These are phyloP conservation scores for Fraxinus greggii DNA, from an alignment of 305 asterid genomes.

Conservation along the genomic window DNA sequence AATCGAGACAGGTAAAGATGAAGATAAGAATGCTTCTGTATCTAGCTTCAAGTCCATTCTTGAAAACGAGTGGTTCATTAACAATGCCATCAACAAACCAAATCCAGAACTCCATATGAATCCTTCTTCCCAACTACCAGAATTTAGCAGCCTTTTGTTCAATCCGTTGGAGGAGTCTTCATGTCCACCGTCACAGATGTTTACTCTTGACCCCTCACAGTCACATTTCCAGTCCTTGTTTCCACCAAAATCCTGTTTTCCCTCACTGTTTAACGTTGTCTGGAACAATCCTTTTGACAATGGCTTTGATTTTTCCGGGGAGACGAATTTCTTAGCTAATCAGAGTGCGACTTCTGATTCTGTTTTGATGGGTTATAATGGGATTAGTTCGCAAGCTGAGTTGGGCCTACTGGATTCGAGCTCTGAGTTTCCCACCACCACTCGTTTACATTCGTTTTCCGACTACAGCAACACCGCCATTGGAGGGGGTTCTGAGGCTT, in stretches of 20 bases:
- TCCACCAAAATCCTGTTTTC: slow-evolving; percentile 34
- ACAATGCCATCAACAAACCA: slow-evolving; percentile 20
- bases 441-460: slow-evolving; percentile 32
- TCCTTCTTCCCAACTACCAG: slow-evolving; percentile 27
- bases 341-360: slow-evolving; percentile 26
- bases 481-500: slow-evolving; percentile 23
- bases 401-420: slow-evolving; percentile 5
- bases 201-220: slow-evolving; percentile 26
- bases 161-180: slow-evolving; percentile 35
- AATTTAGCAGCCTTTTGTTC: slow-evolving; percentile 30
- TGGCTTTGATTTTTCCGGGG: slow-evolving; percentile 40
- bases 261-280: slow-evolving; percentile 28
- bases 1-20: slow-evolving; percentile 9
- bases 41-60: slow-evolving; percentile 52
- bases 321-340: slow-evolving; percentile 26
- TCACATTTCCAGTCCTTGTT: slow-evolving; percentile 30
- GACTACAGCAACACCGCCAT: slow-evolving; percentile 28
- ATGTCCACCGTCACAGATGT: slow-evolving; percentile 26
- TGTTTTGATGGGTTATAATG: slow-evolving; percentile 24
- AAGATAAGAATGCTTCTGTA: slow-evolving; percentile 40
- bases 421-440: slow-evolving; percentile 25
- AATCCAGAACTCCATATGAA: background rate
- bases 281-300: slow-evolving; percentile 32
- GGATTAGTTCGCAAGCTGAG: slow-evolving; percentile 7
- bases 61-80: slow-evolving; percentile 35